Conservation (phyloP, 1,284 basidiomycete species). For the Ganoderma sinense region DNA sequence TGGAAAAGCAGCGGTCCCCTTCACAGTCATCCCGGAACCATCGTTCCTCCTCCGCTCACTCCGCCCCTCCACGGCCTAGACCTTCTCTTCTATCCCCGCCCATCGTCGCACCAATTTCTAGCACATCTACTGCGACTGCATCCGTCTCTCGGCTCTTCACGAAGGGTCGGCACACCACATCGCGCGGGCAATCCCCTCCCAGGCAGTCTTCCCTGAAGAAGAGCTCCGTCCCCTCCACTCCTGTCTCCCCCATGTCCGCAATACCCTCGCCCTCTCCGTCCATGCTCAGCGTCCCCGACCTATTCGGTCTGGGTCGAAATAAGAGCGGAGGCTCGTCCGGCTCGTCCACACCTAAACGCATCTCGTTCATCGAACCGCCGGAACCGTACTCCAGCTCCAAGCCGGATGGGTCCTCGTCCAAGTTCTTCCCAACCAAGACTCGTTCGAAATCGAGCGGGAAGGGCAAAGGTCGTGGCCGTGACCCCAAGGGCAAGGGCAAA, state of each 20-base stretch:
- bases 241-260: constrained; percentile 37
- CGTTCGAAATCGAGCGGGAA: constrained; percentile 39
- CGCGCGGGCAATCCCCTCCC: constrained; percentile 43
- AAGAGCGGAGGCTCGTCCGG: constrained; percentile 41
- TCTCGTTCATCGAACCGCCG: constrained; percentile 77
- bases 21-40: constrained; percentile 31
- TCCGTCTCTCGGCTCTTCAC: constrained; percentile 79
- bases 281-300: constrained; percentile 39
- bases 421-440: constrained; percentile 30
- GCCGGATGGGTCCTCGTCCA: constrained; percentile 38
- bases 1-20: constrained; percentile 58
- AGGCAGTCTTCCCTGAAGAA: constrained; percentile 52
- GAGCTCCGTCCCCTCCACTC: constrained; percentile 50
- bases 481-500: constrained; percentile 35
- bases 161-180: constrained; percentile 42
- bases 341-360: constrained; percentile 73
- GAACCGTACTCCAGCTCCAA: constrained; percentile 58
- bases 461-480: constrained; percentile 19
- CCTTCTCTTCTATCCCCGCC: constrained; percentile 46
- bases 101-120: constrained; percentile 55
- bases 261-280: constrained; percentile 41
- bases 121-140: constrained; percentile 76
- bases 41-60: constrained; percentile 26
- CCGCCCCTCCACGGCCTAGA: constrained; percentile 47
- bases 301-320: constrained; percentile 30